Conservation (phyloP, 1,284 basidiomycete genomes). For the Malassezia sympodialis region DNA sequence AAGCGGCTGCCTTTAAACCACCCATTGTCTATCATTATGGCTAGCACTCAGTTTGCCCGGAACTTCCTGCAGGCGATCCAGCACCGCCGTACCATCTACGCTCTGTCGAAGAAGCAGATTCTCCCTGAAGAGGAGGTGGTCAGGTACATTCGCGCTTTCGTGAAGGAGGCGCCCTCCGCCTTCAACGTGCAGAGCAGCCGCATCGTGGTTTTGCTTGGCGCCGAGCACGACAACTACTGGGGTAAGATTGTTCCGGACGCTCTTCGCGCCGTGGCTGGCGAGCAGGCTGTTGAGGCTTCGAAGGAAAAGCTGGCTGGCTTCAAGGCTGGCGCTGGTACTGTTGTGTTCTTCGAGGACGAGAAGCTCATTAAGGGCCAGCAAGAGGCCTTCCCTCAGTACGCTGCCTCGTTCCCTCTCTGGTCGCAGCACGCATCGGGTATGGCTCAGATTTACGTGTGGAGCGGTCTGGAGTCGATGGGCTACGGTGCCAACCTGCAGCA, state of each 20-base stretch:
- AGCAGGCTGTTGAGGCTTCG: constrained; percentile 21
- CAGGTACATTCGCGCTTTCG: constrained; percentile 48
- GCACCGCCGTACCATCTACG: constrained; percentile 50
- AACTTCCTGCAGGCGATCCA: constrained; percentile 24
- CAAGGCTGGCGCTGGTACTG: constrained; percentile 50
- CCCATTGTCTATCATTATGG: constrained; percentile 7
- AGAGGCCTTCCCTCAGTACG: constrained; percentile 49
- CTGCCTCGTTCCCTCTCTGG: constrained; percentile 47
- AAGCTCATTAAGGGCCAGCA: constrained; percentile 33
- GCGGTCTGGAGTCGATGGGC: constrained; percentile 50
- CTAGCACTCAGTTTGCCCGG: constrained; percentile 15
- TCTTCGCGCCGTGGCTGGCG: constrained; percentile 30
- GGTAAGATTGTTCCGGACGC: constrained; percentile 36
- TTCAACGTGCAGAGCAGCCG: constrained; percentile 52
- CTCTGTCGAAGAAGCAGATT: constrained; percentile 47
- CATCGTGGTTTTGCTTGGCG: constrained; percentile 50
- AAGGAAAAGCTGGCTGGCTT: constrained; percentile 46
- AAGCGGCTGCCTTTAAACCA: too few species aligned
- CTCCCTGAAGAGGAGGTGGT: constrained; percentile 48
- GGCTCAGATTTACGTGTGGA: constrained; percentile 51
- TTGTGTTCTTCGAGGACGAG: constrained; percentile 49
- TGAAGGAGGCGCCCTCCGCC: constrained; percentile 50
- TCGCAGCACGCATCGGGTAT: constrained; percentile 36
- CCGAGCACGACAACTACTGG: constrained; percentile 51
- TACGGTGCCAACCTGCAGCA: constrained; percentile 51